Conservation (phyloP, 2,329 filamentous ascomycete genomes). For the Juglanconis sp. region DNA sequence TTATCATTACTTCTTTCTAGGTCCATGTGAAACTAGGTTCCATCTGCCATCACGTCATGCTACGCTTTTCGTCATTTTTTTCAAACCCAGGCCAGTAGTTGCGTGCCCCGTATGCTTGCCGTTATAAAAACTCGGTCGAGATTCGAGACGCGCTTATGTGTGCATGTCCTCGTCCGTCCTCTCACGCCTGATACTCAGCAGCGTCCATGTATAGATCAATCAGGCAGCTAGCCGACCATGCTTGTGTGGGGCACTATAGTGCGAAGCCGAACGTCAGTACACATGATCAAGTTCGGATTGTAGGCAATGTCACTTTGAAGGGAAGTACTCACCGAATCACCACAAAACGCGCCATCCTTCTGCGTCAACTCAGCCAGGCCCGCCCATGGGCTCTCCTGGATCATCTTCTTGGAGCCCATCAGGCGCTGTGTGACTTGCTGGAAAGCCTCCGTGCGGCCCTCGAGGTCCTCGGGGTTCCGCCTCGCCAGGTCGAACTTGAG, state of each 20-base stretch:
- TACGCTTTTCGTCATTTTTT: neutral
- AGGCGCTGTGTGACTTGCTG: slow-evolving; percentile 88
- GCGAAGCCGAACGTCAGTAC: neutral
- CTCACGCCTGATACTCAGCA: slow-evolving; percentile 46
- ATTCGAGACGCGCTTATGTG: too few relatives aligned
- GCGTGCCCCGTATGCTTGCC: too few relatives aligned
- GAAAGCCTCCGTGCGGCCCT: slow-evolving; percentile 81
- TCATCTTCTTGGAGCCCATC: slow-evolving; percentile 79
- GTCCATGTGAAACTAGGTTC: neutral
- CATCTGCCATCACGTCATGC: neutral
- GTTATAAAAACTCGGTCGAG: too few relatives aligned
- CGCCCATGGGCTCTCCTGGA: slow-evolving; percentile 78
- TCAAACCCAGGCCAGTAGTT: too few relatives aligned
- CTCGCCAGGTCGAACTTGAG: slow-evolving; percentile 84
- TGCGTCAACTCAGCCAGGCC: slow-evolving; percentile 92
- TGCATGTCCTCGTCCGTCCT: neutral
- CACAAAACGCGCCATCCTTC: slow-evolving; percentile 77
- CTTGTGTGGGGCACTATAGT: slow-evolving; percentile 80
- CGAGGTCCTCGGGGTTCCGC: slow-evolving; percentile 49
- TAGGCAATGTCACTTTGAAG: neutral
- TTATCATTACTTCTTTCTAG: neutral
- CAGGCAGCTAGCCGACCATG: slow-evolving; percentile 92
- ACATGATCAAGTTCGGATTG: neutral
- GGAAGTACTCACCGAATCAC: slow-evolving; percentile 71
- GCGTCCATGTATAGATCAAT: slow-evolving; percentile 97